phyloP scores from a whole-genome alignment of 148 eudicot species.

The Salicornia ramosissima region DNA sequence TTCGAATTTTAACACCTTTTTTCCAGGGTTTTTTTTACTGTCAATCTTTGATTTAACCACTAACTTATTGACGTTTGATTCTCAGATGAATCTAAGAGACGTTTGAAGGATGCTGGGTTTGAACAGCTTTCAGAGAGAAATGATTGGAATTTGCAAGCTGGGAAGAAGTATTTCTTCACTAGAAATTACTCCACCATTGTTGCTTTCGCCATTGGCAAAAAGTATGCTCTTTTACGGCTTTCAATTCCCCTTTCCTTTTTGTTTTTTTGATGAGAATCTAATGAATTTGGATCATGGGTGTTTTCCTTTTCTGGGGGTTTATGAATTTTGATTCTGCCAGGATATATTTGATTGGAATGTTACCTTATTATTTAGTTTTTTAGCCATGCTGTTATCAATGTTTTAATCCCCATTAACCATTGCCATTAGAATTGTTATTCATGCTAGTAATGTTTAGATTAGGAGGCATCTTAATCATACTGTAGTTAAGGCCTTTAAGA shows the following conservation, averaged over 20 bases:
- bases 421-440: too few relatives aligned
- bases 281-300: neutral
- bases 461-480: too few relatives aligned
- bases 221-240: conserved; percentile 38
- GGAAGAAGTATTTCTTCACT: conserved; percentile 83
- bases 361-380: neutral
- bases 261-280: neutral
- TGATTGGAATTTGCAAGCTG: conserved; percentile 72
- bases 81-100: conserved; percentile 85
- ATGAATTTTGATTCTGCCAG: neutral
- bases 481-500: too few relatives aligned
- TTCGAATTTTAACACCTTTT: neutral
- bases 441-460: neutral
- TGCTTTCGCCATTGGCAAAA: conserved; percentile 93
- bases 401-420: too few relatives aligned
- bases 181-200: conserved; percentile 89
- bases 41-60: neutral
- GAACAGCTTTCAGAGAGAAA: conserved; percentile 72
- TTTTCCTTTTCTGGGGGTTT: neutral
- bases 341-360: neutral
- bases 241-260: neutral
- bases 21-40: neutral
- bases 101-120: conserved; percentile 66
- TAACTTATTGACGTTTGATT: neutral
- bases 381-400: neutral